Conservation (phyloP, 2,329 filamentous ascomycete species). For the Diaporthe australafricana region DNA sequence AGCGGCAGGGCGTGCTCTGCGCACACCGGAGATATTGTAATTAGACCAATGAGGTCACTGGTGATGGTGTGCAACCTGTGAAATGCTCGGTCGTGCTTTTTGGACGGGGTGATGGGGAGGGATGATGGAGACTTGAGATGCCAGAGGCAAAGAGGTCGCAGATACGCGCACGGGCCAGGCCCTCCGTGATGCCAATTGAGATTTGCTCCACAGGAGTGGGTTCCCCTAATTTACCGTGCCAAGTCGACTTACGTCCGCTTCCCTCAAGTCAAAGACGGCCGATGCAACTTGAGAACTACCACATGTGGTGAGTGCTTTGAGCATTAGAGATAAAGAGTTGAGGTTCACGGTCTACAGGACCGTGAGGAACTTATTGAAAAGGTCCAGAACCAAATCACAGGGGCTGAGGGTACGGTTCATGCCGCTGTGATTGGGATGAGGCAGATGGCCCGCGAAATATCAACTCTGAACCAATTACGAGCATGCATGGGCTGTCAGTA, state of each 20-base stretch:
- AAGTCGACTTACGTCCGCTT: neutral
- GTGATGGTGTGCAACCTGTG: slow-evolving; percentile 28
- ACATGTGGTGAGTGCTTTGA: slow-evolving; percentile 8
- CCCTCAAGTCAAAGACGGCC: slow-evolving; percentile 4
- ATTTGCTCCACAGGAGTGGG: slow-evolving; percentile 34
- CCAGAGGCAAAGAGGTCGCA: slow-evolving; percentile 31
- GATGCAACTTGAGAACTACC: neutral
- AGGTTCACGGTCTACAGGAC: neutral
- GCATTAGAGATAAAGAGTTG: neutral
- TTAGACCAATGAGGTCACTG: slow-evolving; percentile 29
- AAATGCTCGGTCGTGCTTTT: slow-evolving; percentile 24
- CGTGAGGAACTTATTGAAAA: neutral
- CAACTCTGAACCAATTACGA: no score
- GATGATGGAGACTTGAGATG: slow-evolving; percentile 19
- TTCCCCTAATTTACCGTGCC: slow-evolving; percentile 33
- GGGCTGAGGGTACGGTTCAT: neutral
- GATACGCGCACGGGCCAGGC: slow-evolving; percentile 12
- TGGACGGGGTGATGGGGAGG: slow-evolving; percentile 19
- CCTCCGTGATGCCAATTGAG: slow-evolving; percentile 32
- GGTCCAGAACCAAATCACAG: neutral
- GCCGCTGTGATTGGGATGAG: neutral
- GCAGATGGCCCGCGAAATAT: neutral
- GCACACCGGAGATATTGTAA: slow-evolving; percentile 29
- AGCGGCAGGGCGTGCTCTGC: slow-evolving; percentile 32
- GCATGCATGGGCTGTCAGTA: neutral